Percentiles rank a stretch among this genome's conserved stretches.
These are phyloP conservation scores for Phaeosphaeria sp. DNA, from an alignment of 2,329 filamentous ascomycete species.

Conservation along the genomic window DNA sequence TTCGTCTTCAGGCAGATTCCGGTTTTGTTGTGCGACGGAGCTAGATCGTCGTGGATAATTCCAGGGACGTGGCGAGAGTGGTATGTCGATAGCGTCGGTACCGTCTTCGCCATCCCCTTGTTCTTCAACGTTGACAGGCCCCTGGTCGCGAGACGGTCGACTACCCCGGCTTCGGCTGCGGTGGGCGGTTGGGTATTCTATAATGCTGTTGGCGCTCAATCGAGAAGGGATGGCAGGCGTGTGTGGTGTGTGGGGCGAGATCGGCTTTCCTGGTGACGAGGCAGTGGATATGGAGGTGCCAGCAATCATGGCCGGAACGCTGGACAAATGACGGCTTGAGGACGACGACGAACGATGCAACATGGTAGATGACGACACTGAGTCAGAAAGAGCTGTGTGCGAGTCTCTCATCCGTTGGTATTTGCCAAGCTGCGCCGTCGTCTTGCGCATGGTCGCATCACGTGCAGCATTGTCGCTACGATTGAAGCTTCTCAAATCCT, in stretches of 20 bases:
- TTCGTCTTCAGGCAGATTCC: slow-evolving; percentile 68
- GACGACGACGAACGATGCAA: slow-evolving; percentile 83
- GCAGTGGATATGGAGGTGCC: slow-evolving; percentile 80
- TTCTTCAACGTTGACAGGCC: slow-evolving; percentile 33
- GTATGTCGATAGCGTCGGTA: slow-evolving; percentile 75
- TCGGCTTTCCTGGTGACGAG: slow-evolving; percentile 85
- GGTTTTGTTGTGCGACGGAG: slow-evolving; percentile 71
- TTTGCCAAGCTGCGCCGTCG: slow-evolving; percentile 79
- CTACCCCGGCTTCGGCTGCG: slow-evolving; percentile 41
- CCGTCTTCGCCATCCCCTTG: slow-evolving; percentile 48
- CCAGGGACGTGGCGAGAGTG: slow-evolving; percentile 68
- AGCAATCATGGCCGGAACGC: slow-evolving; percentile 66
- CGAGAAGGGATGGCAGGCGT: slow-evolving; percentile 92
- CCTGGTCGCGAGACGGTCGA: slow-evolving; percentile 41
- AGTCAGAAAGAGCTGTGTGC: slow-evolving; percentile 87
- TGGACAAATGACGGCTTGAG: slow-evolving; percentile 74
- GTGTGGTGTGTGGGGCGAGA: slow-evolving; percentile 89
- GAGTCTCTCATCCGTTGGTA: slow-evolving; percentile 91
- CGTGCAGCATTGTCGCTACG: slow-evolving; percentile 64
- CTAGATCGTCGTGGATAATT: slow-evolving; percentile 66
- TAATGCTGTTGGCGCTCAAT: slow-evolving; percentile 88
- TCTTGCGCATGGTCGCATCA: slow-evolving; percentile 75
- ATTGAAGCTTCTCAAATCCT: slow-evolving; percentile 83
- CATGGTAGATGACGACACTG: slow-evolving; percentile 87
- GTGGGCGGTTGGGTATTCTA: slow-evolving; percentile 64